Conservation (phyloP, 805 yeast genomes). For the Wickerhamomyces bisporus region DNA sequence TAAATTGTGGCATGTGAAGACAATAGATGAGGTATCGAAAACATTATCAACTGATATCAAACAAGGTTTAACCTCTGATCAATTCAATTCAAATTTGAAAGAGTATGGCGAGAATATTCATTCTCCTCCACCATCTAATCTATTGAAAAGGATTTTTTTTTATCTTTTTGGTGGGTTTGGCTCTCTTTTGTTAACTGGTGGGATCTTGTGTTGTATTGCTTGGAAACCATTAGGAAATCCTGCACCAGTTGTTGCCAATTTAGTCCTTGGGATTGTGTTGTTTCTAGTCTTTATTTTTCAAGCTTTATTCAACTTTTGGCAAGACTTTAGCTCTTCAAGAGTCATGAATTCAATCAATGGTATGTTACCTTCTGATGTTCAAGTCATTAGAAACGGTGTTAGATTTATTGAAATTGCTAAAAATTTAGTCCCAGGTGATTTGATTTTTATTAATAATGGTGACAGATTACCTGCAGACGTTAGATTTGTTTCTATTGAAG, state of each 20-base stretch:
- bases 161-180: constrained; percentile 49
- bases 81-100: constrained; percentile 8
- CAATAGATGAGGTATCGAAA: constrained; percentile 21
- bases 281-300: constrained; percentile 36
- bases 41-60: constrained; percentile 19
- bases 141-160: constrained; percentile 28
- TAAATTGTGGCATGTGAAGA: constrained; percentile 28
- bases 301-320: constrained; percentile 40
- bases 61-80: constrained; percentile 22
- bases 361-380: constrained; percentile 36
- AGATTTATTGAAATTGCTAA: constrained; percentile 26
- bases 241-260: constrained; percentile 35
- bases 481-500: constrained; percentile 30
- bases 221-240: constrained; percentile 48
- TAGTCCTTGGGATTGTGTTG: constrained; percentile 38
- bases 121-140: constrained; percentile 32
- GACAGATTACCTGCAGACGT: constrained; percentile 44
- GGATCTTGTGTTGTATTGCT: constrained; percentile 35
- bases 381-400: constrained; percentile 33
- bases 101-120: constrained; percentile 32
- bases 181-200: constrained; percentile 34
- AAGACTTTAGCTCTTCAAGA: constrained; percentile 41
- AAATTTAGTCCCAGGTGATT: constrained; percentile 41
- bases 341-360: constrained; percentile 43
- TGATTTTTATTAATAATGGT: constrained; percentile 33